Evolutionary conservation across 345 rosid genomes (phyloP).

Genomic region (Camelina laxa): DNA sequence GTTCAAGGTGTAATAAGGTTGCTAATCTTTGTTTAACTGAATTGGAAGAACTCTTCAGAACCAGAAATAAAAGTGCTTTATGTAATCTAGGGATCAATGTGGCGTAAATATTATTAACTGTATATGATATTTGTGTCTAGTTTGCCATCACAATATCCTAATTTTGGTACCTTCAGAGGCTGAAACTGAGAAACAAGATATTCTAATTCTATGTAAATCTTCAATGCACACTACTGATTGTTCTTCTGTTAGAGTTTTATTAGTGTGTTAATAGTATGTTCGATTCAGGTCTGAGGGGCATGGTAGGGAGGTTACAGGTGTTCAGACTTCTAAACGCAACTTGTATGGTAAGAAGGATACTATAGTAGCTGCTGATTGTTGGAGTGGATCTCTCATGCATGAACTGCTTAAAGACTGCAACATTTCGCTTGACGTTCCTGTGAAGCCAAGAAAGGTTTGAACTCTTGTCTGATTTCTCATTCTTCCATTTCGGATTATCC

Average conservation of each 20-base stretch:
- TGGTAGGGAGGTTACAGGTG: constrained; percentile 59
- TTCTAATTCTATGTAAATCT: no score
- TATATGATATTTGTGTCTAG: constrained; percentile 3
- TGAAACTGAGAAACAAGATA: no score
- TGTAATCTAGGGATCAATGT: background rate
- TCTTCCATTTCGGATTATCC: background rate
- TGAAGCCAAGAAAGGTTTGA: constrained; percentile 87
- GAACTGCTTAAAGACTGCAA: constrained; percentile 58
- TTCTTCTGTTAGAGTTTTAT: no score
- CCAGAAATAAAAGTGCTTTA: background rate
- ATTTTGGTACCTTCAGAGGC: background rate
- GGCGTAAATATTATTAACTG: background rate
- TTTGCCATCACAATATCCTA: background rate
- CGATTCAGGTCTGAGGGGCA: constrained; percentile 51
- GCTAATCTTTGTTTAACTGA: constrained; percentile 45
- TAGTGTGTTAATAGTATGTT: constrained; percentile 9
- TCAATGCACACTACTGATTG: no score
- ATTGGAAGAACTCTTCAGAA: constrained; percentile 22
- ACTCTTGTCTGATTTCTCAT: constrained; percentile 13
- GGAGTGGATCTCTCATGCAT: constrained; percentile 79
- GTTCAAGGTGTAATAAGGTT: constrained; percentile 64
- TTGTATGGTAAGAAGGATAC: constrained; percentile 72
- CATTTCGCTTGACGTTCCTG: constrained; percentile 56
- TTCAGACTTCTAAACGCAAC: constrained; percentile 63
- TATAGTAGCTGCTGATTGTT: constrained; percentile 85